Evolutionary conservation across 768 basidiomycete species (phyloP), one percentile per base, ranked within the genome.

Genomic region (Amanita pallidorosea): DNA sequence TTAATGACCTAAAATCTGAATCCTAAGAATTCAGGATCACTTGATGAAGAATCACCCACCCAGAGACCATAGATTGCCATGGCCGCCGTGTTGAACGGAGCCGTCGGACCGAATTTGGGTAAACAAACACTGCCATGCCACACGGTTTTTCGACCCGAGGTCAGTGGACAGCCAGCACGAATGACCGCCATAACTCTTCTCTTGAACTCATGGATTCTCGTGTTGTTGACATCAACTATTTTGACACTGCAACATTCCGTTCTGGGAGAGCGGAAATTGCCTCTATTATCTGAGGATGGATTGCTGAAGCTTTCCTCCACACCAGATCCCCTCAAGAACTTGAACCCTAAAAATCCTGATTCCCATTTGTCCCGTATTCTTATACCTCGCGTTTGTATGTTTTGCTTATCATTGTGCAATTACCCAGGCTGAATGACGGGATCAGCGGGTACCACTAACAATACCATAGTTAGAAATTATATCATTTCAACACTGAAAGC

Each of bases 291-390:
- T 38, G 47, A 70, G 3, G 69, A 71, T 29, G 71, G 80, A 53
- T 70, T 88, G 40, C 57, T 65, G 20, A 60, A 70, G 25, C 68
- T 88, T 35, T 68, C 77, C 20, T 67, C 72, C 15, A 65, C 70
- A n/a, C 73, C 71, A 7, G 84, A 92, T 64, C 83, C 85, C 33
- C 62, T 77, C 31, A 77, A 74, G 61, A 83, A 80, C 57, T 59
- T 94, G 51, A 82, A 93, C 64, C 76, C 77, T 7, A 62, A 65
- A 23, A 74, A 85, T 57, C 77, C 85, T 0, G 58, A 68, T 20
- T 88, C 87, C 2, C 86, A 92, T 65, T 61, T 99, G 37, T 85
- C 86, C 2, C 83, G 79, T 61, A 79, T 97, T 13, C 69, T 98
- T 45, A 88, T 97, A 54, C 95, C 95, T 18, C 74, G 95, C 56